Conservation (phyloP, 768 basidiomycete genomes). For the Mycena pura region DNA sequence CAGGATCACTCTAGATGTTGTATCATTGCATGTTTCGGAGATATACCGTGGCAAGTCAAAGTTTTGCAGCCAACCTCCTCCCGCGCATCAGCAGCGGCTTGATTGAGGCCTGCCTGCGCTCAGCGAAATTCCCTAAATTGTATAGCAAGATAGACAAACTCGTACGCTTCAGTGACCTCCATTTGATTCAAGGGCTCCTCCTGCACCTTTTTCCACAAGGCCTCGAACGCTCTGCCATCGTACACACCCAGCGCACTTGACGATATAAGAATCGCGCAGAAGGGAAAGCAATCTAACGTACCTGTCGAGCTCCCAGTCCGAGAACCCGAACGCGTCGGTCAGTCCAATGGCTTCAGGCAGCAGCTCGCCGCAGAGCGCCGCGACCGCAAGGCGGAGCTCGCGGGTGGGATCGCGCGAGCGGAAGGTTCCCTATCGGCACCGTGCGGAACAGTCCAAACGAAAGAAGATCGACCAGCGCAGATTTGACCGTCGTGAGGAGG, state of each 20-base stretch:
- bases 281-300: constrained; percentile 27
- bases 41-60: no score
- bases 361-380: constrained; percentile 54
- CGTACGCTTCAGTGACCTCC: constrained; percentile 61
- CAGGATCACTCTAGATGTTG: no score
- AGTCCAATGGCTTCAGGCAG: constrained; percentile 72
- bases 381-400: constrained; percentile 56
- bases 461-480: constrained; percentile 62
- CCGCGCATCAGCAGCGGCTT: constrained; percentile 60
- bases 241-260: constrained; percentile 63
- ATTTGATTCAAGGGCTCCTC: constrained; percentile 64
- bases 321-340: constrained; percentile 76
- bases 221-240: constrained; percentile 71
- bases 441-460: constrained; percentile 55
- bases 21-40: no score
- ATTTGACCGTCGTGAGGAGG: constrained; percentile 63
- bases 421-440: constrained; percentile 9
- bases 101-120: constrained; percentile 47
- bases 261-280: neutral
- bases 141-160: constrained; percentile 26
- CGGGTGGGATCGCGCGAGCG: constrained; percentile 50
- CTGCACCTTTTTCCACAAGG: constrained; percentile 65
- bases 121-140: neutral
- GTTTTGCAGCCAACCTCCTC: constrained; percentile 44
- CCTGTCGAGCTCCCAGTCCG: constrained; percentile 80